Percentiles rank a stretch among this genome's conserved stretches.
phyloP scores from a whole-genome alignment of 2,329 filamentous ascomycete genomes.

The Cladorrhinum sp. region DNA sequence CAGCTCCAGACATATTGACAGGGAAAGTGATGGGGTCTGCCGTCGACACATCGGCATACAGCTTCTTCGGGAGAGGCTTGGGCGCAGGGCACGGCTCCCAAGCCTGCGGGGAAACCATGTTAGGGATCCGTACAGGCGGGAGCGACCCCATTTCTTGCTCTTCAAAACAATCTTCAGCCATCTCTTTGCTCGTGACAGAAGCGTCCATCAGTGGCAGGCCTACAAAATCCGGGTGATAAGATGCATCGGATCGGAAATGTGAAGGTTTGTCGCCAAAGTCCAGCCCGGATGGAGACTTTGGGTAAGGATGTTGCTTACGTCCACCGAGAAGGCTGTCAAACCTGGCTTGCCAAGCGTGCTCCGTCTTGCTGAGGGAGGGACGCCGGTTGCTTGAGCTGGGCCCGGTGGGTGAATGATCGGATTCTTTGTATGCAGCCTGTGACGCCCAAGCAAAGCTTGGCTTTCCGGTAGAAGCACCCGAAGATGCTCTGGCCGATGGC shows the following conservation, averaged over 20 bases:
- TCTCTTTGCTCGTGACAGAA: slow-evolving; percentile 59
- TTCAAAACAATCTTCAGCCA: slow-evolving; percentile 77
- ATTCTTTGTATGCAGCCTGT: slow-evolving; percentile 24
- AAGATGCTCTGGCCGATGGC: slow-evolving; percentile 45
- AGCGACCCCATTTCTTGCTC: slow-evolving; percentile 77
- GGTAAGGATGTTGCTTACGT: slow-evolving; percentile 54
- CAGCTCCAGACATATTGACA: slow-evolving; percentile 30
- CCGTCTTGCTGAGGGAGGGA: neutral
- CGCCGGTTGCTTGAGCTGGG: neutral
- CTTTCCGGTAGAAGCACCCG: slow-evolving; percentile 11
- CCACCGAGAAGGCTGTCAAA: slow-evolving; percentile 76
- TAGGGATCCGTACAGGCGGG: slow-evolving; percentile 67
- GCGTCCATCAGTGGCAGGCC: slow-evolving; percentile 28
- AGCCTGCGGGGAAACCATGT: slow-evolving; percentile 57
- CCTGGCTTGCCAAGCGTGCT: slow-evolving; percentile 63
- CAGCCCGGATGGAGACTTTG: slow-evolving; percentile 54
- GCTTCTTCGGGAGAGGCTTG: slow-evolving; percentile 53
- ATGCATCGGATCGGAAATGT: slow-evolving; percentile 54
- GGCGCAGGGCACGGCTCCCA: slow-evolving; percentile 59
- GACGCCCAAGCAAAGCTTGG: slow-evolving; percentile 25
- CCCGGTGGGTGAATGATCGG: slow-evolving; percentile 4
- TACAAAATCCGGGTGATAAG: slow-evolving; percentile 48
- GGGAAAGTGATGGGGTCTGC: slow-evolving; percentile 28
- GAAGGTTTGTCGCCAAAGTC: slow-evolving; percentile 49
- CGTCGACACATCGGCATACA: slow-evolving; percentile 44